phyloP scores from a whole-genome alignment of 371 early-diverging fungal genomes.

The Fennellomyces sp. region DNA sequence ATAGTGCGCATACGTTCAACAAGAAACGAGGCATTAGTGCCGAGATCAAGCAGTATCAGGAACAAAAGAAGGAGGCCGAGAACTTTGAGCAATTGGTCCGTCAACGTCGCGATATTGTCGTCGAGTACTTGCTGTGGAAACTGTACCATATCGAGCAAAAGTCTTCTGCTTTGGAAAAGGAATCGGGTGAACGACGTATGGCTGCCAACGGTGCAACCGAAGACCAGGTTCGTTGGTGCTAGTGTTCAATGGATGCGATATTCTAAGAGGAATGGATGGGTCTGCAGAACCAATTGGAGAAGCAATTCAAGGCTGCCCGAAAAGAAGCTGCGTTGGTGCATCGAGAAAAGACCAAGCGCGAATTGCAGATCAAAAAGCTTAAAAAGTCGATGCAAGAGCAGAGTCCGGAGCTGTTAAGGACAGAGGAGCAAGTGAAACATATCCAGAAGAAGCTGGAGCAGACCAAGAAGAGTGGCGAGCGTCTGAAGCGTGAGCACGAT shows the following conservation, averaged over 20 bases:
- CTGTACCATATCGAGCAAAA: constrained; percentile 83
- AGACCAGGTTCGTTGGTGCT: constrained; percentile 36
- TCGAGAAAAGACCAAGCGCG: constrained; percentile 74
- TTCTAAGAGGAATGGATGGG: background rate
- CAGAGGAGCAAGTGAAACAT: constrained; percentile 77
- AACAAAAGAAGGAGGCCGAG: constrained; percentile 91
- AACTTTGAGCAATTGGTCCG: constrained; percentile 72
- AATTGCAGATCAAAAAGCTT: constrained; percentile 72
- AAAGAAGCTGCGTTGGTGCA: constrained; percentile 75
- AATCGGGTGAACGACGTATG: constrained; percentile 37
- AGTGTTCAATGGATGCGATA: background rate
- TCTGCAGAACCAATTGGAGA: constrained; percentile 47
- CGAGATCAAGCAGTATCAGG: constrained; percentile 90
- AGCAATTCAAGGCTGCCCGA: constrained; percentile 62
- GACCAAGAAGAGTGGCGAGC: constrained; percentile 53
- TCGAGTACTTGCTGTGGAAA: constrained; percentile 84
- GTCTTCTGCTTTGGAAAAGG: constrained; percentile 54
- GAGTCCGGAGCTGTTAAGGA: constrained; percentile 4
- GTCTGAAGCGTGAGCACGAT: constrained; percentile 59
- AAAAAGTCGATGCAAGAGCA: constrained; percentile 61
- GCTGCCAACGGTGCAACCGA: constrained; percentile 26
- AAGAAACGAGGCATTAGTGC: constrained; percentile 84
- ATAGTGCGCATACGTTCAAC: constrained; percentile 85
- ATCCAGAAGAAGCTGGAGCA: constrained; percentile 68
- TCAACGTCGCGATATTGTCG: constrained; percentile 59